phyloP scores from a whole-genome alignment of 2,329 filamentous ascomycete genomes.

The Hypoxylon sp. region DNA sequence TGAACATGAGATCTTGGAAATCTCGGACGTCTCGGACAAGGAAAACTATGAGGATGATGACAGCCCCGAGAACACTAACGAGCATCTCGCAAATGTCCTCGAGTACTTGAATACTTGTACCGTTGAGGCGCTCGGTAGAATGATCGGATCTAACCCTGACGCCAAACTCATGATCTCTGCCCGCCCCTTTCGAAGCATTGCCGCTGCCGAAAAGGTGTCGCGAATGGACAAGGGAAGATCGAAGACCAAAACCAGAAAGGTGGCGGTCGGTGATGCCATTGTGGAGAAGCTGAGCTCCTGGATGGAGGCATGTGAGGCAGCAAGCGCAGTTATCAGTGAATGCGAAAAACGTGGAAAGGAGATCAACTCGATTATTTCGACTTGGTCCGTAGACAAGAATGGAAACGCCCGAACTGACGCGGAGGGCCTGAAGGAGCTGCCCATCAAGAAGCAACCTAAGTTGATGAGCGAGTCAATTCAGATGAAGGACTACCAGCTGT shows the following conservation, averaged over 20 bases:
- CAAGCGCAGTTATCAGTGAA: slow-evolving; percentile 57
- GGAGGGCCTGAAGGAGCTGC: slow-evolving; percentile 55
- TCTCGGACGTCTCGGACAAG: not conserved
- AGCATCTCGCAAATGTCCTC: slow-evolving; percentile 65
- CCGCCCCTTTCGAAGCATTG: slow-evolving; percentile 78
- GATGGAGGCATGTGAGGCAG: slow-evolving; percentile 63
- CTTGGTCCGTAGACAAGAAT: slow-evolving; percentile 53
- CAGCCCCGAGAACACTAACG: not conserved
- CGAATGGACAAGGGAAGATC: slow-evolving; percentile 48
- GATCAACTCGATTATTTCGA: slow-evolving; percentile 50
- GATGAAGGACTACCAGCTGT: slow-evolving; percentile 94
- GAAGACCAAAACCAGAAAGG: slow-evolving; percentile 55
- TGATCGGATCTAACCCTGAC: slow-evolving; percentile 80
- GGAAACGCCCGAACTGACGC: slow-evolving; percentile 56
- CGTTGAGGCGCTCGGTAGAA: slow-evolving; percentile 82
- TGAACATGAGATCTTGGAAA: slow-evolving; percentile 3
- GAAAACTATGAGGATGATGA: slow-evolving; percentile 24
- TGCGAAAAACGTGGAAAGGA: slow-evolving; percentile 65
- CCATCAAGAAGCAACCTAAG: slow-evolving; percentile 75
- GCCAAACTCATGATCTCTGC: slow-evolving; percentile 79
- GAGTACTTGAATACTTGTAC: slow-evolving; percentile 87
- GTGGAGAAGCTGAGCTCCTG: slow-evolving; percentile 62
- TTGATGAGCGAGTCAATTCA: slow-evolving; percentile 82
- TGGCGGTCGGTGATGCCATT: slow-evolving; percentile 53
- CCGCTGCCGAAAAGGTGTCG: slow-evolving; percentile 76